phyloP scores from a whole-genome alignment of 2,329 filamentous ascomycete genomes.

The Alternaria hordeiaustralica region DNA sequence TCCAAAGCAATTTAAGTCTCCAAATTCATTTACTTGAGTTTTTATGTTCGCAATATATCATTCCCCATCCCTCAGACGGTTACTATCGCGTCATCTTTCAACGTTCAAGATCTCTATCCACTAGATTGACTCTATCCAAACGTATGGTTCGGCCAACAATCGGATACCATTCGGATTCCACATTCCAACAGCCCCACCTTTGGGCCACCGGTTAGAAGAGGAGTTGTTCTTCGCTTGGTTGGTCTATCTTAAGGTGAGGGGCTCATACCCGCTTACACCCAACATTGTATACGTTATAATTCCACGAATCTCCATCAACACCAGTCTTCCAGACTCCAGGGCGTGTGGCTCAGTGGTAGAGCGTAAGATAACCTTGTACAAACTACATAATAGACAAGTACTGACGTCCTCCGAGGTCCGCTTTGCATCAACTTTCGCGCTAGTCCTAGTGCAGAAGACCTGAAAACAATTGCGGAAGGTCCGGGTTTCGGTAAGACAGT shows the following conservation, averaged over 20 bases:
- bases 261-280: background rate
- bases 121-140: background rate
- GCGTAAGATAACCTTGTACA: slow-evolving; percentile 14
- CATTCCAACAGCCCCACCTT: background rate
- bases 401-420: slow-evolving; percentile 13
- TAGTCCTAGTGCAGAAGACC: background rate
- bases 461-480: slow-evolving; percentile 32
- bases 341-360: slow-evolving; percentile 47
- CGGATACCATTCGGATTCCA: background rate
- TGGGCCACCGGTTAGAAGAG: background rate
- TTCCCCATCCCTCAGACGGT: rapidly evolving
- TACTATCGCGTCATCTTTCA: background rate
- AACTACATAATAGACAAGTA: too few relatives aligned
- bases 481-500: slow-evolving; percentile 33
- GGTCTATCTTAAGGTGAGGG: background rate
- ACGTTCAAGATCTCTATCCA: background rate
- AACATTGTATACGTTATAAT: background rate
- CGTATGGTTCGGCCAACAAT: background rate
- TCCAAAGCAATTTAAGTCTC: background rate
- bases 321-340: slow-evolving; percentile 5
- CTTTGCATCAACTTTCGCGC: slow-evolving; percentile 31
- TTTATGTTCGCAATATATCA: too few relatives aligned
- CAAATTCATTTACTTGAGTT: background rate
- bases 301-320: background rate
- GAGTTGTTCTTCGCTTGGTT: background rate